Evolutionary conservation across 306 rosid genomes (phyloP).

Genomic region (Rosa chinensis): DNA sequence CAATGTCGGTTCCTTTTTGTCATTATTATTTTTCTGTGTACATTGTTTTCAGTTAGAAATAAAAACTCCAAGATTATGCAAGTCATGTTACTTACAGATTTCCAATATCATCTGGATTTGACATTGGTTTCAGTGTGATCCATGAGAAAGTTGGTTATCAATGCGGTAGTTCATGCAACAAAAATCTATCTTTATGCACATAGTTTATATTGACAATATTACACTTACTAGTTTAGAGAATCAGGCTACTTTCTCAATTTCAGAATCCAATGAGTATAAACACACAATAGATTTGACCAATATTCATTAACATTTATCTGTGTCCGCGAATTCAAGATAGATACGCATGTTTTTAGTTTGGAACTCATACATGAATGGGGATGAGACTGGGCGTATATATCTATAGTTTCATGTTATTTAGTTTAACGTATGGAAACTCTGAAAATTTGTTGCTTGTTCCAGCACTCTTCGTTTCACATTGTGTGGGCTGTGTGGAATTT

Average conservation of each 20-base stretch:
- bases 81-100: not conserved
- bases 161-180: not conserved
- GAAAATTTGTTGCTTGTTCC: constrained; percentile 25
- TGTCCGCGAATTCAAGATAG: not conserved
- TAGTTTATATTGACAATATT: not conserved
- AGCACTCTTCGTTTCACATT: constrained; percentile 46
- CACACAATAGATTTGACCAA: not conserved
- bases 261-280: not conserved
- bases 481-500: constrained; percentile 52
- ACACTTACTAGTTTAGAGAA: not conserved
- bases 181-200: not conserved
- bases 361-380: not conserved
- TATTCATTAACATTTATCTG: not conserved
- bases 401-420: constrained; percentile 2
- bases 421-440: constrained; percentile 3
- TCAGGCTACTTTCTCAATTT: not conserved
- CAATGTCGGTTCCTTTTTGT: not conserved
- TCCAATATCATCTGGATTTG: not conserved
- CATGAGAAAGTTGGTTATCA: not conserved
- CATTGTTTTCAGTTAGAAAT: not conserved
- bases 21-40: not conserved
- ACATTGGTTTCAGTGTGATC: not conserved
- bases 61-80: not conserved
- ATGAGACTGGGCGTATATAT: not conserved
- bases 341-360: not conserved